phyloP scores from a whole-genome alignment of 2,329 filamentous ascomycete species.

The Claviceps lovelessii region DNA sequence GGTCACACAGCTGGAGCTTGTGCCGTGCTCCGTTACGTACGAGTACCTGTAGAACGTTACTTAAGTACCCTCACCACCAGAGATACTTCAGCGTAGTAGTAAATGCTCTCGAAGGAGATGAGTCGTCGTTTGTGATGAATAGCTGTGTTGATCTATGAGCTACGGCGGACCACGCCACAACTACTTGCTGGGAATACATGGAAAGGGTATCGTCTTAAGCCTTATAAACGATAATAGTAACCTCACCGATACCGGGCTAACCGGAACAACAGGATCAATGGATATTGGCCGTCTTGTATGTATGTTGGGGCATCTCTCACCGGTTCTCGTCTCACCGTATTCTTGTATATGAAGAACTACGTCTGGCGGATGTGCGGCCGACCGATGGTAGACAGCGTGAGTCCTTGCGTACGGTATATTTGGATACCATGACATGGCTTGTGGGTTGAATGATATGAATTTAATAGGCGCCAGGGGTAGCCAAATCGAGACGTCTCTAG shows the following conservation, averaged over 20 bases:
- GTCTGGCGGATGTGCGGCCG: not conserved
- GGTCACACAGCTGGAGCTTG: slow-evolving; percentile 1
- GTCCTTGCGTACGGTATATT: not conserved
- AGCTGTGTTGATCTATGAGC: not conserved
- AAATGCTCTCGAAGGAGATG: not conserved
- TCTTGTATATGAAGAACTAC: not conserved
- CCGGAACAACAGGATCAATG: not conserved
- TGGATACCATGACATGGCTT: not conserved
- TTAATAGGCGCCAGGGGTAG: not conserved
- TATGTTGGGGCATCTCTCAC: not conserved
- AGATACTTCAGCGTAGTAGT: not conserved
- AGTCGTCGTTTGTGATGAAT: not conserved
- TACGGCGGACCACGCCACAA: not conserved
- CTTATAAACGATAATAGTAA: not conserved
- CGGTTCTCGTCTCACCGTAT: not conserved
- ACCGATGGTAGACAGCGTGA: not conserved
- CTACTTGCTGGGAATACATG: not conserved
- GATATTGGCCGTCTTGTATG: not conserved
- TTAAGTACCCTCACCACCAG: not conserved
- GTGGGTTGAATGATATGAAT: not conserved
- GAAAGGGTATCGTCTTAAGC: not conserved
- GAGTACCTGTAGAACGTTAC: not conserved
- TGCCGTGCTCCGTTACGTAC: not conserved
- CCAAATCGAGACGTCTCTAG: not conserved
- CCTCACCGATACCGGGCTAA: not conserved